phyloP scores from a whole-genome alignment of 805 yeast genomes.

The Nakazawaea ernobii region DNA sequence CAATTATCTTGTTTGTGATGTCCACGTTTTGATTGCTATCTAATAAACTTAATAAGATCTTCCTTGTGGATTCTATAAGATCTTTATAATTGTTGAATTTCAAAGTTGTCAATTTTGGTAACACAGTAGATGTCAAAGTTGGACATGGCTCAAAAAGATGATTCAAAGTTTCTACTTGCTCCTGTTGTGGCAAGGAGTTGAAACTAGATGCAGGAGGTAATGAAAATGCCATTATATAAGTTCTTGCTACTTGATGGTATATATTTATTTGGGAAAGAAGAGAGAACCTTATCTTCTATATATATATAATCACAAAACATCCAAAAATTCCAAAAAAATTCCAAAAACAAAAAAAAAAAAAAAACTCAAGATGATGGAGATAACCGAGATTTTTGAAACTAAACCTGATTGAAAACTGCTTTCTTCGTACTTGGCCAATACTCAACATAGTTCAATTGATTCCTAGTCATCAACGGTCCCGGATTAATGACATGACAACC shows the following conservation, averaged over 20 bases:
- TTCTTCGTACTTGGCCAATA: slow-evolving; percentile 57
- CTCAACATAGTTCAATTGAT: slow-evolving; percentile 63
- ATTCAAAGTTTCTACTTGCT: slow-evolving; percentile 36
- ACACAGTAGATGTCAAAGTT: slow-evolving; percentile 31
- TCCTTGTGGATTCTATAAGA: slow-evolving; percentile 42
- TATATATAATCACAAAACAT: not conserved
- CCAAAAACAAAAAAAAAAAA: not conserved
- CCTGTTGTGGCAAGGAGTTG: slow-evolving; percentile 15
- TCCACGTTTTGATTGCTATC: not conserved
- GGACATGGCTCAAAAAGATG: slow-evolving; percentile 64
- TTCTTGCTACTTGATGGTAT: too few relatives aligned
- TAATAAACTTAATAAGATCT: slow-evolving; percentile 24
- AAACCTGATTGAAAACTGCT: slow-evolving; percentile 41
- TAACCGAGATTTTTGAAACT: slow-evolving; percentile 17
- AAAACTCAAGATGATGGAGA: slow-evolving; percentile 1
- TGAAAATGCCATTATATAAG: too few relatives aligned
- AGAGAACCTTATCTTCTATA: not conserved
- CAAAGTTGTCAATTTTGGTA: slow-evolving; percentile 22
- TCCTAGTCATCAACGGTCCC: slow-evolving; percentile 42
- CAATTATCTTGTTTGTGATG: slow-evolving; percentile 46
- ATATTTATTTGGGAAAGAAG: not conserved
- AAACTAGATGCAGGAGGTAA: slow-evolving; percentile 28
- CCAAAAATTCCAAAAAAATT: not conserved
- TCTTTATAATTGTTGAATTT: slow-evolving; percentile 23
- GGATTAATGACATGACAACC: slow-evolving; percentile 79